These are phyloP conservation scores for Claviceps citrina DNA, from an alignment of 2,329 filamentous ascomycete genomes.

Conservation along the genomic window DNA sequence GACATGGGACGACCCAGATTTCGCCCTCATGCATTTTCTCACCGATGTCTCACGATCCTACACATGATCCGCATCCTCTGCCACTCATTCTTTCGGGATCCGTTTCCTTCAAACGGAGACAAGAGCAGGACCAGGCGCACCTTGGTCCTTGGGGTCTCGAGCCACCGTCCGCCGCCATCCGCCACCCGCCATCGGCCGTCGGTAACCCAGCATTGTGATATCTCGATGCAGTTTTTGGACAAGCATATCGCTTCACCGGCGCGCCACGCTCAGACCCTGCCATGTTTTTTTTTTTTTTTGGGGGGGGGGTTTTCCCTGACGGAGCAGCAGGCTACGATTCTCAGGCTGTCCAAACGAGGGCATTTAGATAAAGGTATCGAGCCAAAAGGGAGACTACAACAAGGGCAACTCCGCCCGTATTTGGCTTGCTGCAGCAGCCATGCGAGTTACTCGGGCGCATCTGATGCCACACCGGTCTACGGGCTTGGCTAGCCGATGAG, in stretches of 20 bases:
- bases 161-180: too few relatives aligned
- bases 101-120: too few relatives aligned
- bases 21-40: conserved; percentile 1
- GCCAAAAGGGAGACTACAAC: background rate
- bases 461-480: conserved; percentile 6
- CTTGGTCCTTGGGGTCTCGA: too few relatives aligned
- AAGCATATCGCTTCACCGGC: conserved; percentile 1
- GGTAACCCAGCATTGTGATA: background rate
- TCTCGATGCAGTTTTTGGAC: background rate
- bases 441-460: background rate
- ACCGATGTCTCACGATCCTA: conserved; percentile 5
- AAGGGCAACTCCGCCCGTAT: background rate
- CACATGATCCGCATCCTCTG: conserved; percentile 1
- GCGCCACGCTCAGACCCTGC: background rate
- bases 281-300: background rate
- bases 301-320: background rate
- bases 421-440: conserved; percentile 3
- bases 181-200: too few relatives aligned
- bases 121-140: too few relatives aligned
- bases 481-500: conserved; percentile 2
- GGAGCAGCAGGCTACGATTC: background rate
- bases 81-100: background rate
- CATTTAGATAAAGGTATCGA: background rate
- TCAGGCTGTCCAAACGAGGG: background rate
- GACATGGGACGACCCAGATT: background rate